Conservation (phyloP, 1,284 basidiomycete genomes). For the Leccinum solheimii region DNA sequence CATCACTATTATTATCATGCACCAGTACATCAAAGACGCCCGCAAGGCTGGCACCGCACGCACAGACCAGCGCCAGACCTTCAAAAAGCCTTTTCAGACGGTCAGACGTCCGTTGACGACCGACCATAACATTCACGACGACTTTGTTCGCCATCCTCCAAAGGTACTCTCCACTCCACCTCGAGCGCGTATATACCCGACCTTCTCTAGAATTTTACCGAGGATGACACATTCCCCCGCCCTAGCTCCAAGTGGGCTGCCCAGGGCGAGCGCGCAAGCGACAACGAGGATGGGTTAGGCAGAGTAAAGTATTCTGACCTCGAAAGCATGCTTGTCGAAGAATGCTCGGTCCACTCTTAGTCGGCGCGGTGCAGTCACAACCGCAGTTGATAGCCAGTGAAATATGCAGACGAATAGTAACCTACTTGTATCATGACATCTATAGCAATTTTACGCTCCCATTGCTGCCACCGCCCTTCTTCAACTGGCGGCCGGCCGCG, state of each 20-base stretch:
- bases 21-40: constrained; percentile 9
- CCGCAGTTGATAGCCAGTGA: constrained; percentile 15
- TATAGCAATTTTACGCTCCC: constrained; percentile 53
- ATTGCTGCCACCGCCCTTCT: constrained; percentile 49
- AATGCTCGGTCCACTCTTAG: constrained; percentile 19
- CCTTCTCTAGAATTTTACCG: background rate
- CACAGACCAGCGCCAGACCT: constrained; percentile 5
- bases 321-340: constrained; percentile 8
- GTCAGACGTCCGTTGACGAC: constrained; percentile 32
- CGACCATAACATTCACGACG: constrained; percentile 37
- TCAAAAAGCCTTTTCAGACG: constrained; percentile 36
- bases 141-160: constrained; percentile 36
- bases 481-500: constrained; percentile 65
- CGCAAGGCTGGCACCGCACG: constrained; percentile 11
- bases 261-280: background rate
- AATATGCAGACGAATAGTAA: constrained; percentile 8
- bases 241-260: constrained; percentile 9
- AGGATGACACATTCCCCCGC: constrained; percentile 10
- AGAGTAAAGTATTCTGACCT: constrained; percentile 17
- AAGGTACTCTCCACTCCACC: constrained; percentile 18
- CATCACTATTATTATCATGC: background rate
- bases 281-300: constrained; percentile 3
- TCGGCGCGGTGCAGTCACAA: background rate
- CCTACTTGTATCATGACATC: constrained; percentile 15
- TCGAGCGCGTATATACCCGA: background rate